Evolutionary conservation across 2,329 filamentous ascomycete genomes (phyloP).

Genomic region (Colletotrichum endophyticum): DNA sequence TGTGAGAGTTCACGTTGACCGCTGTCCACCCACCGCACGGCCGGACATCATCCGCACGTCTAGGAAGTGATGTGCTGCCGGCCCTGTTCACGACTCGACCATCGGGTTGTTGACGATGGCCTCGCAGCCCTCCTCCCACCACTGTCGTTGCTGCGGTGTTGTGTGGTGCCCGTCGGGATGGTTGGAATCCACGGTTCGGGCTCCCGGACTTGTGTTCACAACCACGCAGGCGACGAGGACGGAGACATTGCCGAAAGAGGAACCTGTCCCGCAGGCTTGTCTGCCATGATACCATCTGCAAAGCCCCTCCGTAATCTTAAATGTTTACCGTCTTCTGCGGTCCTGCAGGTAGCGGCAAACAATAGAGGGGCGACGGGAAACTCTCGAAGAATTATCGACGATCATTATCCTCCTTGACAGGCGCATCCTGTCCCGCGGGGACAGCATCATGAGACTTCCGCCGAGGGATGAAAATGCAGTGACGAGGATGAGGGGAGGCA

Average conservation of each 20-base stretch:
- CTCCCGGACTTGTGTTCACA: background rate
- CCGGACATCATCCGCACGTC: slow-evolving; percentile 20
- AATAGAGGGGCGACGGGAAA: slow-evolving; percentile 10
- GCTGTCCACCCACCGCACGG: slow-evolving; percentile 18
- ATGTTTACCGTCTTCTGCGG: slow-evolving; percentile 20
- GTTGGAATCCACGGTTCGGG: background rate
- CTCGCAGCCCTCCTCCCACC: background rate
- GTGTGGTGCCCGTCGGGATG: background rate
- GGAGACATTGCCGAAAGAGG: slow-evolving; percentile 3
- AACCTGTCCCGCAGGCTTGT: slow-evolving; percentile 1
- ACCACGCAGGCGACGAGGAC: background rate
- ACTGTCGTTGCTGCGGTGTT: background rate
- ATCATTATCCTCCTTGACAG: slow-evolving; percentile 16
- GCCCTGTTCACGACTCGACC: background rate
- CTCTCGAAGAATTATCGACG: slow-evolving; percentile 14
- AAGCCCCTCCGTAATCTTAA: slow-evolving; percentile 23
- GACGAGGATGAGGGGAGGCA: background rate
- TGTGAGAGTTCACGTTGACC: slow-evolving; percentile 11
- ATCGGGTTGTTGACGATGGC: slow-evolving; percentile 26
- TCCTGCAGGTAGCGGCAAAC: slow-evolving; percentile 14
- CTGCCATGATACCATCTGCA: slow-evolving; percentile 17
- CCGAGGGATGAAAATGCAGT: background rate
- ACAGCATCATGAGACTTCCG: slow-evolving; percentile 15
- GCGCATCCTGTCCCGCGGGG: slow-evolving; percentile 9
- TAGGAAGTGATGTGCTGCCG: slow-evolving; percentile 25